Percentiles rank a stretch among this genome's conserved stretches.
These are phyloP conservation scores for Trichoderma afroharzianum DNA, from an alignment of 2,329 filamentous ascomycete species.

Conservation along the genomic window DNA sequence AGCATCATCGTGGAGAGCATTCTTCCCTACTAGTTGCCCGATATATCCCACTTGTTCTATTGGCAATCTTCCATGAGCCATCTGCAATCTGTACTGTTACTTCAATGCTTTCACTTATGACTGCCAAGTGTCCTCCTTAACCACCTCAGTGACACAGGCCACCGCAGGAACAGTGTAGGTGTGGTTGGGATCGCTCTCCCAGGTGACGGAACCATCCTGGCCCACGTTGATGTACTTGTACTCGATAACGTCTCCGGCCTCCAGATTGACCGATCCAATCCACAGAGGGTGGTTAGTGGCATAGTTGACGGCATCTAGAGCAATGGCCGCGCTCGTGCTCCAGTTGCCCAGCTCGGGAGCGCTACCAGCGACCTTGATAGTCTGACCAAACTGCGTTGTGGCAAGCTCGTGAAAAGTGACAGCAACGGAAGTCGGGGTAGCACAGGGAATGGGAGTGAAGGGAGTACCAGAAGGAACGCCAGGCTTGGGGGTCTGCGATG, in stretches of 20 bases:
- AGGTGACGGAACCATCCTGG: constrained; percentile 51
- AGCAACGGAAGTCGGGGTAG: constrained; percentile 44
- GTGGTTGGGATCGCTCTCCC: constrained; percentile 61
- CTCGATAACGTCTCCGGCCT: constrained; percentile 48
- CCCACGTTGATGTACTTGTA: constrained; percentile 68
- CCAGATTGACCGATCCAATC: constrained; percentile 53
- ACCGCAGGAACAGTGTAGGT: constrained; percentile 30
- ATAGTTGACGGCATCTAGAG: constrained; percentile 58
- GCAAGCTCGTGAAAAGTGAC: constrained; percentile 61
- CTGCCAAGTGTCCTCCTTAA: constrained; percentile 32
- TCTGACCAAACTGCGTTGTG: constrained; percentile 58
- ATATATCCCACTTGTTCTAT: neutral
- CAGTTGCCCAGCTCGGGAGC: constrained; percentile 59
- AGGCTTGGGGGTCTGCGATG: constrained; percentile 44
- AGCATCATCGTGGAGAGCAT: neutral
- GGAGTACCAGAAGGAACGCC: constrained; percentile 29
- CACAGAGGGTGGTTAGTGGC: constrained; percentile 58
- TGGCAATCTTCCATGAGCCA: neutral
- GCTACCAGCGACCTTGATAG: constrained; percentile 62
- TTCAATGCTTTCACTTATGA: neutral
- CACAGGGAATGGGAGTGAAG: constrained; percentile 35
- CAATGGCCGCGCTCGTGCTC: constrained; percentile 51
- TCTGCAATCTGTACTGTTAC: neutral
- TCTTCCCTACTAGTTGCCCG: neutral
- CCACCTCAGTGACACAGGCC: constrained; percentile 28